Base-by-base conservation (phyloP, 306 rosid species). In the Inga leiocalycina region DNA sequence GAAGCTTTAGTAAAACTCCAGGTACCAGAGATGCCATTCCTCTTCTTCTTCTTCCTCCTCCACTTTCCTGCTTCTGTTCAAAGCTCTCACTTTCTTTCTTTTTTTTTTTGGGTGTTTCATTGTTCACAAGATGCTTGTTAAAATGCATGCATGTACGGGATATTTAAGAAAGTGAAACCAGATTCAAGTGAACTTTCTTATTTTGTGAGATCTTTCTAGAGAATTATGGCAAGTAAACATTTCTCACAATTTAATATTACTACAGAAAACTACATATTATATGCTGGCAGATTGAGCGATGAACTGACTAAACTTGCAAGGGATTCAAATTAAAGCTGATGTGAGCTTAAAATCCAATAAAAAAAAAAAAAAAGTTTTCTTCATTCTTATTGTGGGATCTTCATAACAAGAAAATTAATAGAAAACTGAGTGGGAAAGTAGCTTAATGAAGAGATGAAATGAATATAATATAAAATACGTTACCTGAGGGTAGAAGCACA, bases 1-100 rank as follows among this genome's bases (percentile, higher is more conserved):
- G 97, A 83, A 96, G 97, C 92, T 96, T 96, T 49, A 92, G 82
- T 19, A 96, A 87, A 37, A 94, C 95, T 82, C 99, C 98, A 22
- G 98, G 94, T 73, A 85, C 86, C 52, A 96, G 94, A 61, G 97
- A 96, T 48, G 97, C 97, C 99, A 96, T 96, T 77, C 71, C 79
- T 79, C 77, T 80, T 72, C 48, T 37, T 10, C 48, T 8, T 16
- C 62, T 32, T 17, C 49, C 10, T 17, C 49, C 10, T 10, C 49
- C 37, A 32, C 64, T 56, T 79, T 82, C 80, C 80, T 61, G 74
- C 68, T n/a, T 79, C 32, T 68, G 24, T 65, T 67, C 76, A 56
- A 57, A 68, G 22, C 20, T 75, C 59, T 69, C 74, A 49, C 54
- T 79, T 64, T 54, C 78, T 35, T 44, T 44, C 2, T 8, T 44